Evolutionary conservation across 805 yeast species (phyloP).

Genomic region (Metschnikowia lunata): DNA sequence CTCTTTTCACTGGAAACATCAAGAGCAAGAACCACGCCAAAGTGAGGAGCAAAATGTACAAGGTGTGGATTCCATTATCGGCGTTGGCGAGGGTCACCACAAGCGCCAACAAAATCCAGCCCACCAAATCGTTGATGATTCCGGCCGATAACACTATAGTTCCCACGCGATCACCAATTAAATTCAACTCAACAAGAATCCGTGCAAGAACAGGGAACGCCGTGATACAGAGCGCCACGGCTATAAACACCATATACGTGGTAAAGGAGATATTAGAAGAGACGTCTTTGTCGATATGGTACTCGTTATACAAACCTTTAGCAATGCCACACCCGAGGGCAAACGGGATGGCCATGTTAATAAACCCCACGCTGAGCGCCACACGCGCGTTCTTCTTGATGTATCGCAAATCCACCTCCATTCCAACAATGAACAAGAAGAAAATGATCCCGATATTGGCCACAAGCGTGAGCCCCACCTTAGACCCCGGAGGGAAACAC

Average conservation of each 20-base stretch:
- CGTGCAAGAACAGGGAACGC: slow-evolving; percentile 84
- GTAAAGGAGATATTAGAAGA: slow-evolving; percentile 49
- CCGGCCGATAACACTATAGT: slow-evolving; percentile 76
- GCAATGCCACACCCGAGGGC: slow-evolving; percentile 74
- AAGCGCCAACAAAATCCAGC: slow-evolving; percentile 77
- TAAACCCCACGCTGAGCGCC: slow-evolving; percentile 65
- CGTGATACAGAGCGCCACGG: slow-evolving; percentile 79
- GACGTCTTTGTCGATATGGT: slow-evolving; percentile 29
- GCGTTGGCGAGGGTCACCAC: slow-evolving; percentile 75
- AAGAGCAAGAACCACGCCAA: slow-evolving; percentile 67
- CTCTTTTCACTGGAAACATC: slow-evolving; percentile 51
- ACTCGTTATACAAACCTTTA: slow-evolving; percentile 59
- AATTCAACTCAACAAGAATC: slow-evolving; percentile 66
- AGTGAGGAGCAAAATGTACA: slow-evolving; percentile 62
- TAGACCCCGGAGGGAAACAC: slow-evolving; percentile 61
- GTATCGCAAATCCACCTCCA: slow-evolving; percentile 70
- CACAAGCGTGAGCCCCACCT: slow-evolving; percentile 58
- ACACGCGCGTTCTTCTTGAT: slow-evolving; percentile 55
- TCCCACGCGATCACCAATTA: slow-evolving; percentile 70
- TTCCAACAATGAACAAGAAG: slow-evolving; percentile 70
- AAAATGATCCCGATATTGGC: slow-evolving; percentile 75
- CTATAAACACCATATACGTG: slow-evolving; percentile 74
- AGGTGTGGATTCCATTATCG: slow-evolving; percentile 60
- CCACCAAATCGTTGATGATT: slow-evolving; percentile 70
- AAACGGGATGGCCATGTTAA: slow-evolving; percentile 75